Base-by-base conservation (phyloP, 441 rosid species). In the Pelargonium citronellum region DNA sequence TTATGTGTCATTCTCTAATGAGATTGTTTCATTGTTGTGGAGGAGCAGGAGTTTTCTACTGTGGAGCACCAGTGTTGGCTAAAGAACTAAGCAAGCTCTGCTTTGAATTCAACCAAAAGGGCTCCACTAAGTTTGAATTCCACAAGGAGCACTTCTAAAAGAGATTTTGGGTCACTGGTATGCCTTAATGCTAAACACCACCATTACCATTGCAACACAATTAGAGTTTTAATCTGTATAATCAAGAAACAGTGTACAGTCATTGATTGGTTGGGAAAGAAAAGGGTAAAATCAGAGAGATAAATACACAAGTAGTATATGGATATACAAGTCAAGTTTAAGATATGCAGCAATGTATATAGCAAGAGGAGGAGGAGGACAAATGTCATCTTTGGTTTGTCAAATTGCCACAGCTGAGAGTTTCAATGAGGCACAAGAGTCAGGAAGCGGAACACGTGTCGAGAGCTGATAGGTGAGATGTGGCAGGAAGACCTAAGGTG, bases 41-140 rank as follows among this genome's bases (percentile, higher is more conserved):
- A 15, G 60, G 60, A 7, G 0, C 78, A 75, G 78, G 74, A n/a
- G 78, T 75, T 57, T 75, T 75, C 67, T 75, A 75, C 19, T 75
- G 78, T 60, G 78, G 78, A 0, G 8, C 60, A 8, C 78, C 20
- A n/a, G 78, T 41, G 0, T 7, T 39, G 58, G 68, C 53, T 2
- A 67, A 17, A 34, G 71, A 75, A n/a, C 34, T 75, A 27, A 75
- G 68, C n/a, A 34, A 67, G 67, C 61, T 75, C 43, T 70, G 74
- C 9, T 67, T 46, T 12, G 74, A 70, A 39, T 75, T 75, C 74
- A 70, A 74, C 67, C 74, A 71, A 63, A 70, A 70, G 67, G 71
- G 74, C 0, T 41, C 74, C 19, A 75, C 78, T 11, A 75, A 75
- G 71, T 75, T 75, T 22, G 47, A 75, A 19, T 75, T 75, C 74